Evolutionary conservation across 345 rosid genomes (phyloP).

Genomic region (Brassica juncea): DNA sequence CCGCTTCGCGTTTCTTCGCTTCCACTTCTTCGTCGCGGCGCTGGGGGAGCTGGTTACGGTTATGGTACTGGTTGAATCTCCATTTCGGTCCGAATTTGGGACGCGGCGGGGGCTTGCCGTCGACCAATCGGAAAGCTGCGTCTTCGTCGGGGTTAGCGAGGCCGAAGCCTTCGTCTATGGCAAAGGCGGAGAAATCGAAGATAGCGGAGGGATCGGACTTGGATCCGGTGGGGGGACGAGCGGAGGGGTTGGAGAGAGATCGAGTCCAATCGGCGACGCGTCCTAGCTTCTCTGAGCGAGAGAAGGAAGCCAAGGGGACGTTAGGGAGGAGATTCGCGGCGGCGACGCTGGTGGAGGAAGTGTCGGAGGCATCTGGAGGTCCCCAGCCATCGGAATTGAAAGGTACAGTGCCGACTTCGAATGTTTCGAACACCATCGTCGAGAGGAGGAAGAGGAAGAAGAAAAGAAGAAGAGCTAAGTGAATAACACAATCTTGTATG

Average conservation of each 20-base stretch:
- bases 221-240: neutral
- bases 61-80: neutral
- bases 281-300: slow-evolving; percentile 43
- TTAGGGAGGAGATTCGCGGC: slow-evolving; percentile 54
- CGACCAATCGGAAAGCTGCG: neutral
- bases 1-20: neutral
- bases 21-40: neutral
- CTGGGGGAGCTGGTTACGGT: neutral
- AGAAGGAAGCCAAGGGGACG: slow-evolving; percentile 79
- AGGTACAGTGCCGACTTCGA: slow-evolving; percentile 75
- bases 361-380: slow-evolving; percentile 48
- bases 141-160: neutral
- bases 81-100: neutral
- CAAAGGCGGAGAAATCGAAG: neutral
- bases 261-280: slow-evolving; percentile 1
- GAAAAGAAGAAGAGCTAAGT: neutral
- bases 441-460: neutral
- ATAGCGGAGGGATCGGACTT: neutral
- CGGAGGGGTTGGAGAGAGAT: neutral
- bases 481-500: neutral
- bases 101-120: neutral
- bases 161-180: neutral
- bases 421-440: slow-evolving; percentile 42
- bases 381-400: slow-evolving; percentile 97
- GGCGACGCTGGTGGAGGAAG: slow-evolving; percentile 42